Evolutionary conservation across 2,329 filamentous ascomycete genomes (phyloP).

Genomic region (Lachnellula subtilissima): DNA sequence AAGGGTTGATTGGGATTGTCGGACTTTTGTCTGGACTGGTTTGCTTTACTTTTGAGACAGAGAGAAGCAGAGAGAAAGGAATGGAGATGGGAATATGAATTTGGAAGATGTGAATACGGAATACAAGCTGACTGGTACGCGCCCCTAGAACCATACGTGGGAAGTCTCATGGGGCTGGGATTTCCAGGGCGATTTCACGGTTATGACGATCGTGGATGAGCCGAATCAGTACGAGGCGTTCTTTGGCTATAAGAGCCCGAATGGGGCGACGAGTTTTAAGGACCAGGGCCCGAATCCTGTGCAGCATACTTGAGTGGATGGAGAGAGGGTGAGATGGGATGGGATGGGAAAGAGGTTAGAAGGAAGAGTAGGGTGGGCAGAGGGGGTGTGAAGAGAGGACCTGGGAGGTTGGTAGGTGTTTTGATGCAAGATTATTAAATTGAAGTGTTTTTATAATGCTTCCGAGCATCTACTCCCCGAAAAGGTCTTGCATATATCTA

Average conservation of each 20-base stretch:
- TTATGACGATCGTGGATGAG: constrained; percentile 13
- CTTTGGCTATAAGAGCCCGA: constrained; percentile 17
- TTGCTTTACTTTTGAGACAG: not conserved
- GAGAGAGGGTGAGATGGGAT: not conserved
- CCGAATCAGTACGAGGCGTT: constrained; percentile 9
- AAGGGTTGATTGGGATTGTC: no score
- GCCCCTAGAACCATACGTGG: constrained; percentile 4
- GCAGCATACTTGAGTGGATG: not conserved
- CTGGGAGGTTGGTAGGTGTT: not conserved
- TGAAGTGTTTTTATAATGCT: no score
- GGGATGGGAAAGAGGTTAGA: not conserved
- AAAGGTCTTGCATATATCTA: no score
- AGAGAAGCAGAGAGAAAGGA: no score
- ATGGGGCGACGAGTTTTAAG: not conserved
- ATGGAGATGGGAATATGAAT: not conserved
- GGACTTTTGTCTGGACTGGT: no score
- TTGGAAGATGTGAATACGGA: not conserved
- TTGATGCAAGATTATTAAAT: not conserved
- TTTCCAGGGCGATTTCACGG: constrained; percentile 11
- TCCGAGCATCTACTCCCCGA: no score
- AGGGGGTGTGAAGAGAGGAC: not conserved
- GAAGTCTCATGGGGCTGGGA: constrained; percentile 18
- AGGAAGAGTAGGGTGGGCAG: not conserved
- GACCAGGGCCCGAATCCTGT: constrained; percentile 2
- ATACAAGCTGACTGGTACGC: not conserved